Evolutionary conservation across 768 basidiomycete genomes (phyloP).

Genomic region (Collybiopsis luxurians): DNA sequence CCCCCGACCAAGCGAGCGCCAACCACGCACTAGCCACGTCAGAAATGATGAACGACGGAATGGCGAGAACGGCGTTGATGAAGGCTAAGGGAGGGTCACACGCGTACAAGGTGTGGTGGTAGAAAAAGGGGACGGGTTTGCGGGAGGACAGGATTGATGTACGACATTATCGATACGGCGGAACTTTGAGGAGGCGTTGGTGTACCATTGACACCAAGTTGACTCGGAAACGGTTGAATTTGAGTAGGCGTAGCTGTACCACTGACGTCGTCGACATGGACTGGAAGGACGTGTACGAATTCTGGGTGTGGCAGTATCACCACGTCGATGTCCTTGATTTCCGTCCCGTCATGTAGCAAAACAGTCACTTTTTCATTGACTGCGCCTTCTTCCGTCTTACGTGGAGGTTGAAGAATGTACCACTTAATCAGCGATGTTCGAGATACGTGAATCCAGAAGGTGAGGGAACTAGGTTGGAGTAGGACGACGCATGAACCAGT

Average conservation of each 20-base stretch:
- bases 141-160: background rate
- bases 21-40: conserved; percentile 52
- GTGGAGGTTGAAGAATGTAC: conserved; percentile 20
- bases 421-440: conserved; percentile 37
- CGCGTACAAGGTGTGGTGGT: conserved; percentile 45
- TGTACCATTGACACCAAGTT: no score
- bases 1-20: conserved; percentile 35
- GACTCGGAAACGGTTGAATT: background rate
- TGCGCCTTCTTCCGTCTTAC: conserved; percentile 1
- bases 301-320: conserved; percentile 39
- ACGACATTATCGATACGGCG: background rate
- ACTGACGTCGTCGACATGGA: background rate
- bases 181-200: background rate
- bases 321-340: conserved; percentile 36
- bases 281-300: conserved; percentile 21
- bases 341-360: conserved; percentile 34
- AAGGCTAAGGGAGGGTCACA: conserved; percentile 46
- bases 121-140: conserved; percentile 34
- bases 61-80: conserved; percentile 37
- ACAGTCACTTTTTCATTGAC: conserved; percentile 26
- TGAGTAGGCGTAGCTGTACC: background rate
- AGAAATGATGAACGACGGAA: conserved; percentile 45
- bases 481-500: conserved; percentile 42
- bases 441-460: conserved; percentile 40
- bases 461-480: conserved; percentile 34